Conservation (phyloP, 805 yeast genomes). For the Scheffersomyces stipitis region DNA sequence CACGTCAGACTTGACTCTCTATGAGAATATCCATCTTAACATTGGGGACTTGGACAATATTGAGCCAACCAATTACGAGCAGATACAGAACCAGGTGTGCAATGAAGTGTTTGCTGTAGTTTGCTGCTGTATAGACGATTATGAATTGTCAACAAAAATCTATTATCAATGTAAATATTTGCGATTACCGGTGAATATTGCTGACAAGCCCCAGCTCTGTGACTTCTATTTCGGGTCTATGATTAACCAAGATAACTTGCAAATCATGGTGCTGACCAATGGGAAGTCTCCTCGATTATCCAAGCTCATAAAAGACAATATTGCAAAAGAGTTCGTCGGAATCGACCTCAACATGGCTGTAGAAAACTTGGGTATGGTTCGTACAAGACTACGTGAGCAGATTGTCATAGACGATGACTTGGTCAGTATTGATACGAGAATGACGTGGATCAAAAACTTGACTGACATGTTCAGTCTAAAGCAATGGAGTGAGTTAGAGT, state of each 20-base stretch:
- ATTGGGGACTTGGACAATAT: constrained; percentile 18
- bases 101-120: constrained; percentile 58
- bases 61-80: constrained; percentile 20
- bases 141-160: constrained; percentile 53
- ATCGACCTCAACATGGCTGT: constrained; percentile 59
- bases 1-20: constrained; percentile 49
- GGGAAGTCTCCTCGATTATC: constrained; percentile 81
- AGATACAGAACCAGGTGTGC: constrained; percentile 33
- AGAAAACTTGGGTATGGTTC: constrained; percentile 55
- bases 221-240: constrained; percentile 86
- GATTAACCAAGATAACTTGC: constrained; percentile 69
- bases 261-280: constrained; percentile 79
- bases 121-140: constrained; percentile 74
- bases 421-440: constrained; percentile 55
- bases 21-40: constrained; percentile 29
- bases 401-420: constrained; percentile 42
- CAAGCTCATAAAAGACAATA: constrained; percentile 48
- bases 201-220: constrained; percentile 81
- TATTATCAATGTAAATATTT: constrained; percentile 48
- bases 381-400: constrained; percentile 48
- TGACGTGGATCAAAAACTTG: constrained; percentile 67
- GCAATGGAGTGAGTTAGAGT: constrained; percentile 53
- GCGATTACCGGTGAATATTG: constrained; percentile 69
- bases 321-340: constrained; percentile 47
- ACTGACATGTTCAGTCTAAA: constrained; percentile 60